Evolutionary conservation across 1,284 basidiomycete genomes (phyloP), one percentile per base, ranked within the genome.

Genomic region (Exobasidium rhododendri): DNA sequence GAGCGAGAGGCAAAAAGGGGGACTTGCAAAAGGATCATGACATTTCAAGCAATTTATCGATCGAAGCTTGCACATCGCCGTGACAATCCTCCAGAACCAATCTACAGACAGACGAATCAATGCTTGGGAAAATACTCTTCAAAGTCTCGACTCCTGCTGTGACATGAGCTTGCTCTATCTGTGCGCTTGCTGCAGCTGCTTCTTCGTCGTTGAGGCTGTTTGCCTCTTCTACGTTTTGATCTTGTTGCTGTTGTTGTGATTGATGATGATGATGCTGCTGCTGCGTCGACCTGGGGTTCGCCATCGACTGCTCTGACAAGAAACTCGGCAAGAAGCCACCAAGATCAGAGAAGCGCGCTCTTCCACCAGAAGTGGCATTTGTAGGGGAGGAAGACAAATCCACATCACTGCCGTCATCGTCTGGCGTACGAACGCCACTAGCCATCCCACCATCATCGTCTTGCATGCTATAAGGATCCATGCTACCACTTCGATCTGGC

Each of bases 11-110:
- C 11, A 43, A 11, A 43, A n/a, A 43, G 40, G n/a, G 40, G n/a
- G 40, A 20, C 24, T 50, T 24, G 14, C 20, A 50, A 55, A n/a
- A 4, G 29, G 22, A 14, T 58, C 28, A 58, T 26, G 57, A 58
- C 57, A 58, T 58, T 49, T 58, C 57, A 6, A 58, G 45, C 22
- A 58, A 44, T 28, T 35, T 26, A 47, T 58, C 57, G n/a, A 58
- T 58, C 4, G 57, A 51, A 7, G 43, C 44, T 4, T 58, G 57
- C 13, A 58, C 57, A 28, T 58, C 46, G 13, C 57, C 57, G 45
- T 58, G 14, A 47, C 57, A 58, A 31, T 44, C 57, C 30, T 58
- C 57, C n/a, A 58, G 30, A 3, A 58, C 57, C 24, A 58, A 31
- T 26, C 51, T 30, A 45, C 43, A 45, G 26, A 58, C 57, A 20